Conservation (phyloP, 441 rosid species). For the Kokia cookei region DNA sequence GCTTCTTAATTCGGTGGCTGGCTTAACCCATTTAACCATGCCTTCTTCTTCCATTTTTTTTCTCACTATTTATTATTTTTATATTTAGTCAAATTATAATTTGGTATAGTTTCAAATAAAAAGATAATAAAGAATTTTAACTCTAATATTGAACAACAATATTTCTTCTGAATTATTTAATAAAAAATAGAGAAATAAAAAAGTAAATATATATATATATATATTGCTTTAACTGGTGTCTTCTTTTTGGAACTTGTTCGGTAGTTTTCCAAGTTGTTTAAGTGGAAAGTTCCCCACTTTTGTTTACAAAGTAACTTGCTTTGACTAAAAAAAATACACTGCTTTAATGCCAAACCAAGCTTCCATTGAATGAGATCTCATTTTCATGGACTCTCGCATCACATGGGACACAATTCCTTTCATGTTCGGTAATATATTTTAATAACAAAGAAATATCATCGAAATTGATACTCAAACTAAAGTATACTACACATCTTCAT, state of each 20-base stretch:
- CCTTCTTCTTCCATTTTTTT: not conserved
- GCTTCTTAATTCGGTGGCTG: not conserved
- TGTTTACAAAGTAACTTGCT: not conserved
- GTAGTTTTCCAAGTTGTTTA: not conserved
- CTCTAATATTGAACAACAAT: too few species aligned
- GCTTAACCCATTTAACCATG: not conserved
- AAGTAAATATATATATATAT: too few species aligned
- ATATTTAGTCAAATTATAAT: not conserved
- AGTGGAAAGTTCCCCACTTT: not conserved
- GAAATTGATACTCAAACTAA: not conserved
- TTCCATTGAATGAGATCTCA: not conserved
- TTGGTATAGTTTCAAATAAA: not conserved
- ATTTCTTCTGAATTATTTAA: too few species aligned
- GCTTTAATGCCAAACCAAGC: not conserved
- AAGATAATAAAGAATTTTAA: not conserved
- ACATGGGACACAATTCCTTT: not conserved
- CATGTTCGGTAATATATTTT: not conserved
- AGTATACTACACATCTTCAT: not conserved
- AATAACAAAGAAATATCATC: not conserved
- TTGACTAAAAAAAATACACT: not conserved
- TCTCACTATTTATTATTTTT: not conserved
- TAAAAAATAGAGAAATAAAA: too few species aligned
- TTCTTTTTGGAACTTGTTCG: not conserved
- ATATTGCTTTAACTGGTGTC: not conserved
- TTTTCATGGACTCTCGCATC: not conserved